phyloP scores from a whole-genome alignment of 1,139 yeast genomes.

The Yamadazyma membranifaciens region DNA sequence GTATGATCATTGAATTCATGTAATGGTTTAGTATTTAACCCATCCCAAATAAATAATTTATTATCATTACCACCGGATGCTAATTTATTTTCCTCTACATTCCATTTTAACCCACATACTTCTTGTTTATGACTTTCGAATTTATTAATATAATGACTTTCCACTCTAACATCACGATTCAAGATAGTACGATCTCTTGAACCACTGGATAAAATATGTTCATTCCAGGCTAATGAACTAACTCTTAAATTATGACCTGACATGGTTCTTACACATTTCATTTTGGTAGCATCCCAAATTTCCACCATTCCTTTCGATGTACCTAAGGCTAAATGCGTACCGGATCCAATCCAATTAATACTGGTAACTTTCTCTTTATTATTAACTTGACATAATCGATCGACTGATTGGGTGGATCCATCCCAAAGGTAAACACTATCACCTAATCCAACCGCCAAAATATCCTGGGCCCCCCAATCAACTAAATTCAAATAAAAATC shows the following conservation, averaged over 20 bases:
- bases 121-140: slow-evolving; percentile 85
- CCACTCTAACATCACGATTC: slow-evolving; percentile 88
- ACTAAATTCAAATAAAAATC: slow-evolving; percentile 89
- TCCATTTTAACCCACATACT: slow-evolving; percentile 96
- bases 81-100: slow-evolving; percentile 77
- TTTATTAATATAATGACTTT: slow-evolving; percentile 74
- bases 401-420: slow-evolving; percentile 81
- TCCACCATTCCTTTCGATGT: slow-evolving; percentile 85
- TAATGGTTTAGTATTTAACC: slow-evolving; percentile 65
- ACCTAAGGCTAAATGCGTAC: slow-evolving; percentile 92
- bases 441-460: slow-evolving; percentile 88
- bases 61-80: slow-evolving; percentile 97
- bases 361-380: slow-evolving; percentile 72
- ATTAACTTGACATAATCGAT: slow-evolving; percentile 70
- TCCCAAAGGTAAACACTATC: slow-evolving; percentile 90
- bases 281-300: slow-evolving; percentile 91
- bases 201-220: slow-evolving; percentile 84
- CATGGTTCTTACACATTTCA: slow-evolving; percentile 84
- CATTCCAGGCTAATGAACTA: slow-evolving; percentile 91
- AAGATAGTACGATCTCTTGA: slow-evolving; percentile 80
- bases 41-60: slow-evolving; percentile 83
- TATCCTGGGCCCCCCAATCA: slow-evolving; percentile 94
- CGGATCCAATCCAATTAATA: slow-evolving; percentile 90
- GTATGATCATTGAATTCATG: slow-evolving; percentile 77
- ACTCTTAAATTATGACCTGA: slow-evolving; percentile 87